Evolutionary conservation across 768 basidiomycete genomes (phyloP).

Genomic region (Boletus patriciae): DNA sequence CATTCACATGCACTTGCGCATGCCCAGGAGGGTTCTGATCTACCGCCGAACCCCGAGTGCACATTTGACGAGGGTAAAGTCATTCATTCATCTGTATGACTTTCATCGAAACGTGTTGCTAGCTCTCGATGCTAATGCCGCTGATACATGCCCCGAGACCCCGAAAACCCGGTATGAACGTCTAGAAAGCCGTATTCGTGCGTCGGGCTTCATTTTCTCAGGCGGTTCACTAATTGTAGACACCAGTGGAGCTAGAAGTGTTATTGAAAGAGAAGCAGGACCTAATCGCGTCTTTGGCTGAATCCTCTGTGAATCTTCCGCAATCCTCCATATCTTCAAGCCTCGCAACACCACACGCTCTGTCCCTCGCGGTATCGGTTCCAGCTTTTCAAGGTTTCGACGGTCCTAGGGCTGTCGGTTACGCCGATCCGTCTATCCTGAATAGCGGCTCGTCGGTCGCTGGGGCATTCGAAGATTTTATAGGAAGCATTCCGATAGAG

Average conservation of each 20-base stretch:
- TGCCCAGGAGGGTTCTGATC: conserved; percentile 52
- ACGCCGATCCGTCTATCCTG: neutral
- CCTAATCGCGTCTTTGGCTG: neutral
- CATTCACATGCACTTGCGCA: conserved; percentile 68
- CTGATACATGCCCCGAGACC: conserved; percentile 41
- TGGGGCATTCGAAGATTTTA: neutral
- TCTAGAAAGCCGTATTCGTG: conserved; percentile 68
- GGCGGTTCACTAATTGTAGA: conserved; percentile 4
- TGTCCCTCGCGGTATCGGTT: neutral
- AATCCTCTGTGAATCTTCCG: conserved; percentile 1
- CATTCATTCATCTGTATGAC: neutral
- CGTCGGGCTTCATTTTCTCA: conserved; percentile 25
- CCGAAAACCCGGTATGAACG: conserved; percentile 63
- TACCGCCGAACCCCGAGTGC: conserved; percentile 63
- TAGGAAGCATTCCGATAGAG: neutral
- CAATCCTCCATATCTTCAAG: neutral
- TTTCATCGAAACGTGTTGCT: neutral
- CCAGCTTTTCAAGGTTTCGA: neutral
- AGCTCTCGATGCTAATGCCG: conserved; percentile 41
- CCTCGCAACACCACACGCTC: neutral
- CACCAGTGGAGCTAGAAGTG: conserved; percentile 65
- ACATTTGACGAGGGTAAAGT: conserved; percentile 69
- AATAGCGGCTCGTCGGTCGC: neutral
- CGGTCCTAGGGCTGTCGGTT: neutral
- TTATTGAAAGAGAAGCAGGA: conserved; percentile 60